Evolutionary conservation across 768 basidiomycete species (phyloP).

Genomic region (Boletus tomentosulus): DNA sequence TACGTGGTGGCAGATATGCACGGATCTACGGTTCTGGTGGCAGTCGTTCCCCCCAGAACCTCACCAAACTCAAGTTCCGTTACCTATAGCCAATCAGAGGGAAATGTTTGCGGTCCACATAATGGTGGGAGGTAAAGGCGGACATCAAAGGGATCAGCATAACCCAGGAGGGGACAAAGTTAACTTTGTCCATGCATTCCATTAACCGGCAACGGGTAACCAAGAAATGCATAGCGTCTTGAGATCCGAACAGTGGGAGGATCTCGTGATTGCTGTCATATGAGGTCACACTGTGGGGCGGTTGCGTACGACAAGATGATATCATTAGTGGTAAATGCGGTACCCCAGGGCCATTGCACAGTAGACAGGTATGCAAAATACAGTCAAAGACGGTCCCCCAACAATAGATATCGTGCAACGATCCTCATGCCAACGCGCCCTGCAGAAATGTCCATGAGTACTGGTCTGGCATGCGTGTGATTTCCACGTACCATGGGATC

Average conservation of each 20-base stretch:
- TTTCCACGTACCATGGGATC: slow-evolving; percentile 42
- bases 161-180: neutral
- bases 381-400: neutral
- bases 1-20: neutral
- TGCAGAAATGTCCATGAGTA: slow-evolving; percentile 1
- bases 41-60: neutral
- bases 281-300: neutral
- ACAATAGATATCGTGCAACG: neutral
- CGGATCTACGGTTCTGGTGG: neutral
- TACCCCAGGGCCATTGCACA: neutral
- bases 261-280: neutral
- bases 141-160: neutral
- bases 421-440: slow-evolving; percentile 24
- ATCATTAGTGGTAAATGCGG: neutral
- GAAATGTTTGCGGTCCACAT: too few relatives aligned
- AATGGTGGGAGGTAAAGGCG: neutral
- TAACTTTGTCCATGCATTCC: neutral
- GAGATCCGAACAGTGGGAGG: neutral
- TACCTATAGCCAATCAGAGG: too few relatives aligned
- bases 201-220: neutral
- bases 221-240: neutral
- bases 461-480: neutral
- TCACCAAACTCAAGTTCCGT: too few relatives aligned
- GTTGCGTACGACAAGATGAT: neutral
- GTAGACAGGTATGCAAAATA: neutral